Evolutionary conservation across 805 yeast genomes (phyloP), one percentile per base, ranked within the genome.

Genomic region (Myxozyma udenii): DNA sequence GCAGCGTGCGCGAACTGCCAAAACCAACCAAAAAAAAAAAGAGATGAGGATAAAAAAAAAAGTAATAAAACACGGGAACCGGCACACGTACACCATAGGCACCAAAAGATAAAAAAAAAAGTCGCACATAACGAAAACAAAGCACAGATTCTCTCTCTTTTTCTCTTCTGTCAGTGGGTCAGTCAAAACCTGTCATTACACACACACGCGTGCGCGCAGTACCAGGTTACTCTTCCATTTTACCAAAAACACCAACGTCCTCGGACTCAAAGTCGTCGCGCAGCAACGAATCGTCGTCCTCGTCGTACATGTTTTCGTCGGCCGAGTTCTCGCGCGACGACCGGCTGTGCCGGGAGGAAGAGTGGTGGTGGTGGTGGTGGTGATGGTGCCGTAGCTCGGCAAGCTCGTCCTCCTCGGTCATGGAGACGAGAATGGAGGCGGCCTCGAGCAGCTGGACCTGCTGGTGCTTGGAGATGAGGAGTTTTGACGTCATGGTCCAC

Each of bases 401-500:
- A 7, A 46, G 49, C 40, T 56, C 55, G 41, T 52, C 59, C 39
- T 57, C 58, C 43, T 80, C 85, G 53, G 75, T 83, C 87, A 85
- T 81, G 18, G 86, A 83, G 41, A 87, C 88, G 44, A 86, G 72
- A 41, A 86, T 85, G 46, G 85, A 79, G n/a, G 72, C 72, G 1
- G 72, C 72, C 50, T 69, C 95, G 45, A 86, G 73, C 35, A 86
- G 73, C 68, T 86, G 95, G 14, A 87, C 95, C 66, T 86, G 95
- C 68, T 86, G 95, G 68, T 86, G 95, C 67, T 86, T 86, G n/a
- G 87, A 83, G 33, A 88, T 86, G 33, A 84, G 72, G 48, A 87
- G 72, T 66, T 85, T 85, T 60, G 86, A 84, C 2, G 95, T 88
- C 66, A 84, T 83, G 62, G 81, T 85, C 96, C 96, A 87, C 65